These are phyloP conservation scores for Aspergillus japonicus DNA, from an alignment of 2,329 filamentous ascomycete genomes.

Conservation along the genomic window DNA sequence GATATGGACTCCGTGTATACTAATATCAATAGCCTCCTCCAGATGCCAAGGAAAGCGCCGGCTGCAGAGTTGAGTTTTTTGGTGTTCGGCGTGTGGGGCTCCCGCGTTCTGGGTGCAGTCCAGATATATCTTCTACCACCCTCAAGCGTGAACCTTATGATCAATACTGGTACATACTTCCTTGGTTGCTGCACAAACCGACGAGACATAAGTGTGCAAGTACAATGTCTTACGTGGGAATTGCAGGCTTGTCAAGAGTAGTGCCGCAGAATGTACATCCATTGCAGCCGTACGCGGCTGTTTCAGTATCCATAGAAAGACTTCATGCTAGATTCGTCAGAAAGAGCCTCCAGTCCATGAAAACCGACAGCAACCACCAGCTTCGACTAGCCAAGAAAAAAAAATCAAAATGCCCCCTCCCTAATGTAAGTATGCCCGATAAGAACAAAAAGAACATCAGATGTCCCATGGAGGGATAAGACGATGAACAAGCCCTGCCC, in stretches of 20 bases:
- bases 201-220: not conserved
- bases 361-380: constrained; percentile 5
- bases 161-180: not conserved
- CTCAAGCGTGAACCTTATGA: not conserved
- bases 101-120: not conserved
- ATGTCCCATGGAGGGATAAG: constrained; percentile 14
- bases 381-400: constrained; percentile 11
- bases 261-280: constrained; percentile 18
- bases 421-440: constrained; percentile 7
- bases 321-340: not conserved
- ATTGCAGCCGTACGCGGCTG: constrained; percentile 11
- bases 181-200: not conserved
- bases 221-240: not conserved
- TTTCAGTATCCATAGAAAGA: constrained; percentile 1
- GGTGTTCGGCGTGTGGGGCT: not conserved
- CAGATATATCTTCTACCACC: not conserved
- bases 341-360: constrained; percentile 5
- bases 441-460: constrained; percentile 9
- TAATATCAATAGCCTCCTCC: not conserved
- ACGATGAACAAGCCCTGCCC: not conserved
- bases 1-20: too few species aligned
- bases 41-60: not conserved
- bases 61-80: constrained; percentile 6
- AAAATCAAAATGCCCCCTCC: not conserved
- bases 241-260: not conserved